Conservation (phyloP, 1,284 basidiomycete genomes). For the Termitomyces sp. region DNA sequence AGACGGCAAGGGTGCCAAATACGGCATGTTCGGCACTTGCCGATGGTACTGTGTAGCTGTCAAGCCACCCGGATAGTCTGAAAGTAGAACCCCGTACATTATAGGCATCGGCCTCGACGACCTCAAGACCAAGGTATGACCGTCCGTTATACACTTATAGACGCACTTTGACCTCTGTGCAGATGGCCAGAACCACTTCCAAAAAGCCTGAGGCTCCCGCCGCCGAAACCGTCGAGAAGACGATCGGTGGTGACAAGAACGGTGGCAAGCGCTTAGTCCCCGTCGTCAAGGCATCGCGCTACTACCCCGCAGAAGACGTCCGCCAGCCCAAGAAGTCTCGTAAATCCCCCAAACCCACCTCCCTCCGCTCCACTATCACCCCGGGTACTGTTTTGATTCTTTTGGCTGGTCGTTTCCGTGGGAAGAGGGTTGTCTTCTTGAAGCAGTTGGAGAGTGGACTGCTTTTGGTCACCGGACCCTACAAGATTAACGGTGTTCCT, state of each 20-base stretch:
- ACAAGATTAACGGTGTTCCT: slow-evolving; percentile 98
- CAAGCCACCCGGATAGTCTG: slow-evolving; percentile 32
- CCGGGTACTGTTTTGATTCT: slow-evolving; percentile 96
- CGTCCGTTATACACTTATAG: slow-evolving; percentile 7
- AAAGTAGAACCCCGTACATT: slow-evolving; percentile 26
- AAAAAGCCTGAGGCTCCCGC: slow-evolving; percentile 75
- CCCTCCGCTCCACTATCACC: slow-evolving; percentile 85
- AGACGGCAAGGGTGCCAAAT: not conserved
- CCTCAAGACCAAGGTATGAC: slow-evolving; percentile 44
- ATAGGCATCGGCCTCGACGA: slow-evolving; percentile 42
- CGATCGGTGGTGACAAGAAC: slow-evolving; percentile 89
- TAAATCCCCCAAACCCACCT: slow-evolving; percentile 75
- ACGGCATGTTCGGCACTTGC: slow-evolving; percentile 25
- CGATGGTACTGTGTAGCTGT: slow-evolving; percentile 37
- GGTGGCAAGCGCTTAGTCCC: slow-evolving; percentile 85
- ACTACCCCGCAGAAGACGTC: slow-evolving; percentile 97
- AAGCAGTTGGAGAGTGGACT: slow-evolving; percentile 95
- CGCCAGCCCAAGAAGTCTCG: slow-evolving; percentile 87
- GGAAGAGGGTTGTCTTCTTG: slow-evolving; percentile 98
- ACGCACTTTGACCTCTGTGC: slow-evolving; percentile 18
- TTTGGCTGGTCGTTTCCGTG: slow-evolving; percentile 96
- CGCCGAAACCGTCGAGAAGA: slow-evolving; percentile 73
- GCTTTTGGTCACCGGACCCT: slow-evolving; percentile 95
- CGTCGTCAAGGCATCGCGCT: slow-evolving; percentile 85
- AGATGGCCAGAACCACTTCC: slow-evolving; percentile 92